Conservation (phyloP, 352 stramenopile species). For the Discostella stelligera region DNA sequence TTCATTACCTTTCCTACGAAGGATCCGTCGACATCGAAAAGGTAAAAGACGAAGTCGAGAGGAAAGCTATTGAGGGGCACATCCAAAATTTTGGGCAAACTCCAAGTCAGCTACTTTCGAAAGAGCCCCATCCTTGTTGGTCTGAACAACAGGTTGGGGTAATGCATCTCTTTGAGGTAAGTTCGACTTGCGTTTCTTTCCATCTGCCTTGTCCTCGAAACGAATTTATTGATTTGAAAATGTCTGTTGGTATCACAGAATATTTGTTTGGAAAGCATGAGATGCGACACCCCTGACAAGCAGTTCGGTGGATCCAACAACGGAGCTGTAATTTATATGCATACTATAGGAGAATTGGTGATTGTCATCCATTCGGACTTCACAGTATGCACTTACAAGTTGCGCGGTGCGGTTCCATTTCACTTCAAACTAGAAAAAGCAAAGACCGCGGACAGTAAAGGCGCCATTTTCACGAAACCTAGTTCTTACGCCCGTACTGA, state of each 20-base stretch:
- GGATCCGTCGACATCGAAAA: conserved; percentile 96
- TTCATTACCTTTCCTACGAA: conserved; percentile 99
- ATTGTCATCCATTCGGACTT: conserved; percentile 78
- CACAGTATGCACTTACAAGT: conserved; percentile 76
- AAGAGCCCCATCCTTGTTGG: conserved; percentile 69
- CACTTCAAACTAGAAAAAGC: conserved; percentile 69
- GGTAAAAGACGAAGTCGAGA: conserved; percentile 86
- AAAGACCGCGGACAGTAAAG: conserved; percentile 43
- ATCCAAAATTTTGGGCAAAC: conserved; percentile 98
- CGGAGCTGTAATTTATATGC: conserved; percentile 67
- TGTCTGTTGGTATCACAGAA: conserved; percentile 23
- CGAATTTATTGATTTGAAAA: not conserved
- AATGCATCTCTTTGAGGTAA: conserved; percentile 68
- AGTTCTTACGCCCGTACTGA: conserved; percentile 8
- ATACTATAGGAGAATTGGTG: conserved; percentile 57
- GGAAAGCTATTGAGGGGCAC: conserved; percentile 92
- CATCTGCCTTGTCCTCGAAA: not conserved
- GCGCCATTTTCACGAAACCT: conserved; percentile 8
- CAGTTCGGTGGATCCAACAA: conserved; percentile 67
- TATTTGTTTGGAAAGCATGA: conserved; percentile 47
- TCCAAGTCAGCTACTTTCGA: conserved; percentile 92
- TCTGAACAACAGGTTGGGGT: conserved; percentile 53
- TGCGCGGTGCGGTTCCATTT: conserved; percentile 52
- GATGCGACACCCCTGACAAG: conserved; percentile 72
- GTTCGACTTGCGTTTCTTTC: conserved; percentile 19